phyloP scores from a whole-genome alignment of 306 rosid genomes.

The Cicer arietinum region DNA sequence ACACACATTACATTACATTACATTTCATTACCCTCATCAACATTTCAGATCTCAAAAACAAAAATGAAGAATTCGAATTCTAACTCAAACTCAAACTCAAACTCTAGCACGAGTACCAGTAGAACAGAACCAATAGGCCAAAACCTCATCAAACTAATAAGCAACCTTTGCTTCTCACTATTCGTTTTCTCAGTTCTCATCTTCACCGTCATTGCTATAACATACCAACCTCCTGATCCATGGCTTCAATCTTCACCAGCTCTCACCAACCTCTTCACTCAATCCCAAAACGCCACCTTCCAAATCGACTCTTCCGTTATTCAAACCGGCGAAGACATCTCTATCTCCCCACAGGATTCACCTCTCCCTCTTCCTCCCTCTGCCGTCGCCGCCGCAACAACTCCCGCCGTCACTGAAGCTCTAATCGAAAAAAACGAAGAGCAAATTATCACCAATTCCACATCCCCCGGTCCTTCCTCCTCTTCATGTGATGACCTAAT shows the following conservation, averaged over 20 bases:
- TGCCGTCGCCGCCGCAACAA: background rate
- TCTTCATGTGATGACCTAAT: background rate
- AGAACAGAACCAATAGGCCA: constrained; percentile 80
- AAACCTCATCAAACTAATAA: constrained; percentile 79
- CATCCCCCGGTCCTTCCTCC: constrained; percentile 15
- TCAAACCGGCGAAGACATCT: constrained; percentile 86
- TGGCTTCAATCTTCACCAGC: constrained; percentile 97
- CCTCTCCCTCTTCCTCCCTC: constrained; percentile 51
- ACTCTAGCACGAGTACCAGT: background rate
- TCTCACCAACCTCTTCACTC: constrained; percentile 80
- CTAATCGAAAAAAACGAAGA: constrained; percentile 63
- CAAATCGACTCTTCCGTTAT: constrained; percentile 71
- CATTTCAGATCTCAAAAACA: constrained; percentile 34
- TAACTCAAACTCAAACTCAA: constrained; percentile 42
- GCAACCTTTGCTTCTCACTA: constrained; percentile 86
- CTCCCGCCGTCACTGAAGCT: constrained; percentile 60
- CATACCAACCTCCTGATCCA: constrained; percentile 98
- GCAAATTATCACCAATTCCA: constrained; percentile 45
- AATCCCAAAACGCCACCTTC: constrained; percentile 82
- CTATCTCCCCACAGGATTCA: constrained; percentile 43
- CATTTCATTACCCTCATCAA: background rate
- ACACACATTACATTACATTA: background rate
- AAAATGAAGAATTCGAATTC: constrained; percentile 75
- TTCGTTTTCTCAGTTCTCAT: constrained; percentile 87
- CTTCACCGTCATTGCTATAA: constrained; percentile 89